Evolutionary conservation across 2,329 filamentous ascomycete species (phyloP).

Genomic region (Penicillium sp.): DNA sequence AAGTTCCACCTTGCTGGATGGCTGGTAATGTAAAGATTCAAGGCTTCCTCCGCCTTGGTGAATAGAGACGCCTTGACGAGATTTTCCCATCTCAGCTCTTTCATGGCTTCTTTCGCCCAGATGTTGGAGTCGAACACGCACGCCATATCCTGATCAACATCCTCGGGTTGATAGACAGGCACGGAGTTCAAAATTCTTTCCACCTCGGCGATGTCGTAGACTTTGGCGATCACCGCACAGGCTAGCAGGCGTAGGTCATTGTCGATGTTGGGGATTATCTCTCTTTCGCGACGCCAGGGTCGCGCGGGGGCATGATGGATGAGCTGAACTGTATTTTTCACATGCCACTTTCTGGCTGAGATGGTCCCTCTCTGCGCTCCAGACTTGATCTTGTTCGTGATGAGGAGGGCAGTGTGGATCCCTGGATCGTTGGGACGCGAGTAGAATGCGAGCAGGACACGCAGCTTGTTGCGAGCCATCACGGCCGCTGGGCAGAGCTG

Average conservation of each 20-base stretch:
- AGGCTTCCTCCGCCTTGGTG: not conserved
- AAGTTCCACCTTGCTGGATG: not conserved
- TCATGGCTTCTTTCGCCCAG: not conserved
- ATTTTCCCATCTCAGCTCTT: not conserved
- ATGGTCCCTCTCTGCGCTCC: not conserved
- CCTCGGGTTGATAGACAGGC: not conserved
- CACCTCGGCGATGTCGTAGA: not conserved
- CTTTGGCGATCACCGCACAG: not conserved
- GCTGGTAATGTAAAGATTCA: not conserved
- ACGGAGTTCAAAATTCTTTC: not conserved
- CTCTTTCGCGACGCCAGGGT: not conserved
- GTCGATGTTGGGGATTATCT: not conserved
- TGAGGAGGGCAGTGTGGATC: slow-evolving; percentile 5
- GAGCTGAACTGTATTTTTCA: slow-evolving; percentile 1
- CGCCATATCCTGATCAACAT: not conserved
- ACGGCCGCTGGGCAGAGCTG: not conserved
- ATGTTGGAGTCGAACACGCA: not conserved
- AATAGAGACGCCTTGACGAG: not conserved
- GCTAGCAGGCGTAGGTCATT: not conserved
- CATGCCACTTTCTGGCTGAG: slow-evolving; percentile 7
- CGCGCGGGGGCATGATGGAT: not conserved
- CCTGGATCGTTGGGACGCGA: not conserved
- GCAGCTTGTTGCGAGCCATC: slow-evolving; percentile 9
- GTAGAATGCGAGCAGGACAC: slow-evolving; percentile 8
- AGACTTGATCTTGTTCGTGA: slow-evolving; percentile 4